Base-by-base conservation (phyloP, 1,284 basidiomycete genomes). In the Cutaneotrichosporon cutaneum region DNA sequence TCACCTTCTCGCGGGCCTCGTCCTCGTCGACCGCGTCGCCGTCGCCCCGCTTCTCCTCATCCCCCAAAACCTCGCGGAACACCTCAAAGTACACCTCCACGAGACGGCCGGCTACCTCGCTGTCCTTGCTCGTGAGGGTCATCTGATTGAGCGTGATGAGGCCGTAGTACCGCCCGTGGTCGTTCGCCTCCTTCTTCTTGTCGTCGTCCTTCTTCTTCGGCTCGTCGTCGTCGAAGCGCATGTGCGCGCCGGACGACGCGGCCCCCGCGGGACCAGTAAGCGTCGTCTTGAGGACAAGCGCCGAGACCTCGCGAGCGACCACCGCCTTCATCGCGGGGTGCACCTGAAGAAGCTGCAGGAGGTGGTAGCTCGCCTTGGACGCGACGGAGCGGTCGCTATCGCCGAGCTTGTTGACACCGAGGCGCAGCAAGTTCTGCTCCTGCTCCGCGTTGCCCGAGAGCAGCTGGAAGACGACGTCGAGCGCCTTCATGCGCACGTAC, bases 281-380 rank as follows among this genome's bases (percentile, higher is more conserved):
- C 1, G 85, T 83, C 27, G 79, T 72, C 53, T 87, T 86, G 68
- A 94, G 86, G 24, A 95, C 85, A 50, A 96, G 82, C 0, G 88
- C 83, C 7, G 88, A 87, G 35, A 95, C 87, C 78, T 99, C 95
- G 55, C 91, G 88, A 18, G 94, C 88, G 54, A 99, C 83, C 60
- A 98, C 87, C 1, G 83, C 77, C 80, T 98, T 99, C 95, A 99
- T 99, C 5, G 87, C 86, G 0, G 96, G 95, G 72, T 99, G 96
- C 0, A 85, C 79, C 77, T 96, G 93, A 0, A 99, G 85, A 22
- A 98, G 83, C 72, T 94, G 89, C 24, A 98, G 87, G 16, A 97
- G 81, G 74, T 93, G 88, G 76, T 94, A 89, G 1, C 92, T 96
- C 0, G 92, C 88, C 69, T 92, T 88, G 32, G 94, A 93, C 55